Evolutionary conservation across 306 rosid genomes (phyloP).

Genomic region (Rosa lucieae): DNA sequence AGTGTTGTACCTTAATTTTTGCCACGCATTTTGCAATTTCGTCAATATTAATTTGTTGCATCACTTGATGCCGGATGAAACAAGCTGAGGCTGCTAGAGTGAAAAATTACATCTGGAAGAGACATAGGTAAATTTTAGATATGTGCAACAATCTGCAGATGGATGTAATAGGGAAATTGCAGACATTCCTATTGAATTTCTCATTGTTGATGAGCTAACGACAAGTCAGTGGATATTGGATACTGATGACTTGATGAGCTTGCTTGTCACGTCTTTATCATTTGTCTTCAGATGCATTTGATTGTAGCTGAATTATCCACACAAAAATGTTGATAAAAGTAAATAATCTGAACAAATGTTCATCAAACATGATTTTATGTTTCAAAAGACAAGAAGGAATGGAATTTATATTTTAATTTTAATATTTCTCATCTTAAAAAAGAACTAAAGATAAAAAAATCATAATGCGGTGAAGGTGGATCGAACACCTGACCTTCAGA

Average conservation of each 20-base stretch:
- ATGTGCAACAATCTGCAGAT: background rate
- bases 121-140: background rate
- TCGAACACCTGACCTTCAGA: conserved; percentile 46
- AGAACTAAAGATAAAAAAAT: background rate
- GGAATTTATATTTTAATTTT: too few species aligned
- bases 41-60: background rate
- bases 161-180: background rate
- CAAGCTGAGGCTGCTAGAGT: background rate
- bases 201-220: background rate
- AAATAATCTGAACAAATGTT: too few species aligned
- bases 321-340: too few species aligned
- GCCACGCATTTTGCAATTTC: background rate
- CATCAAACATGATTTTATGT: too few species aligned
- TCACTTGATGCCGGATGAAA: background rate
- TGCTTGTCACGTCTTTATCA: background rate
- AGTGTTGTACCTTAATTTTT: background rate
- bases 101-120: background rate
- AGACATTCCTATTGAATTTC: background rate
- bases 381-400: too few species aligned
- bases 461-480: conserved; percentile 44
- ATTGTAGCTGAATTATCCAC: background rate
- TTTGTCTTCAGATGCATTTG: background rate
- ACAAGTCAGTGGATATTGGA: background rate
- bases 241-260: background rate
- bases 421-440: too few species aligned